A percentile compares a stretch with the other conserved stretches of the same genome.
Conservation (phyloP, 1,284 basidiomycete species). For the Sanghuangporus sanghuang region DNA sequence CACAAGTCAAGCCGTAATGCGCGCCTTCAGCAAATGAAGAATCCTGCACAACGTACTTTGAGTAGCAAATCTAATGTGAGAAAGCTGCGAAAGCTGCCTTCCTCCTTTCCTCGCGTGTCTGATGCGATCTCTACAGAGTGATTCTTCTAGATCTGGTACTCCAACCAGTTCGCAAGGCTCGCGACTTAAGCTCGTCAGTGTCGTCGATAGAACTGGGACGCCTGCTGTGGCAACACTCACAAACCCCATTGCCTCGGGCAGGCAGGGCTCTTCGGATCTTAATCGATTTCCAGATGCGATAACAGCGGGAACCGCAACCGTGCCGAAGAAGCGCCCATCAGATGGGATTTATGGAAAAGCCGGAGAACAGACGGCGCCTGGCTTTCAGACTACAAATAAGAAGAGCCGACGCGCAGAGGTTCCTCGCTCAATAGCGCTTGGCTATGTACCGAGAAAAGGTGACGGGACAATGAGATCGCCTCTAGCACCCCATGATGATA, state of each 20-base stretch:
- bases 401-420: not conserved
- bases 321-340: not conserved
- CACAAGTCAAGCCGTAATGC: slow-evolving; percentile 20
- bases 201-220: not conserved
- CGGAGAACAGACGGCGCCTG: not conserved
- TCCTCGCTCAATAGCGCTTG: not conserved
- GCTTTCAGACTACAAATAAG: not conserved
- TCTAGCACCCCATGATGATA: not conserved
- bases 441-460: not conserved
- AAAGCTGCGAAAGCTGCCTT: not conserved
- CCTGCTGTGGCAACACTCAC: not conserved
- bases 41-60: not conserved
- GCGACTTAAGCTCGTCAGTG: not conserved
- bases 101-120: not conserved
- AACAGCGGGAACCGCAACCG: not conserved
- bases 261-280: not conserved
- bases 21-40: not conserved
- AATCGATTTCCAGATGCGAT: not conserved
- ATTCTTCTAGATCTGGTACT: not conserved
- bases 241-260: not conserved
- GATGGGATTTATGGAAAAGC: not conserved
- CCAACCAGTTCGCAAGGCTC: not conserved
- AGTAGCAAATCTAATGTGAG: not conserved
- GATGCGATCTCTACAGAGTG: not conserved
- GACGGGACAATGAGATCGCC: not conserved